Conservation (phyloP, 345 rosid species). For the Pistacia atlantica region DNA sequence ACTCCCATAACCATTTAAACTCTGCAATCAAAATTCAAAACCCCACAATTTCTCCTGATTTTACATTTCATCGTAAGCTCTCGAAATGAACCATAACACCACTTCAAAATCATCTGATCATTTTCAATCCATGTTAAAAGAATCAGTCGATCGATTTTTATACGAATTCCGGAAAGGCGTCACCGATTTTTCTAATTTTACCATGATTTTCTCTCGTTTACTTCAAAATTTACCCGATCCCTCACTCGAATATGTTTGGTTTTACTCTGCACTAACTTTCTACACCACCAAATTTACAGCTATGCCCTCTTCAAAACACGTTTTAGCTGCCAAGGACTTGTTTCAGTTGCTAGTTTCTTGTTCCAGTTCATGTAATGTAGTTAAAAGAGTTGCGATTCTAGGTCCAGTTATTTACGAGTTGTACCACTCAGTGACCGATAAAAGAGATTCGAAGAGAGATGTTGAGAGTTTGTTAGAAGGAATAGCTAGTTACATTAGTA, state of each 20-base stretch:
- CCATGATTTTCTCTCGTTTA: slow-evolving; percentile 62
- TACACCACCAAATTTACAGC: slow-evolving; percentile 39
- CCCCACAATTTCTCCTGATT: slow-evolving; percentile 17
- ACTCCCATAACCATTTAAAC: background rate
- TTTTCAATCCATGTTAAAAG: slow-evolving; percentile 52
- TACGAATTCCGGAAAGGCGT: slow-evolving; percentile 45
- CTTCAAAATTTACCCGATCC: slow-evolving; percentile 54
- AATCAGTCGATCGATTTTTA: slow-evolving; percentile 62
- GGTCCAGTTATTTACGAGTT: slow-evolving; percentile 67
- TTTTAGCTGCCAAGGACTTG: slow-evolving; percentile 38
- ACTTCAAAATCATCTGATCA: slow-evolving; percentile 21
- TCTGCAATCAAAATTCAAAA: background rate
- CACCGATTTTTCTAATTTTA: slow-evolving; percentile 62
- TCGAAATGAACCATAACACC: slow-evolving; percentile 32
- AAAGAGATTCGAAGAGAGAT: slow-evolving; percentile 32
- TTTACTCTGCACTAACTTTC: slow-evolving; percentile 60
- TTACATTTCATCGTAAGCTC: slow-evolving; percentile 5
- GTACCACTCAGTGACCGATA: slow-evolving; percentile 26
- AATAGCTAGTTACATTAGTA: slow-evolving; percentile 49
- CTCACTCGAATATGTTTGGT: slow-evolving; percentile 71
- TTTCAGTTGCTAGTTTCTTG: slow-evolving; percentile 64
- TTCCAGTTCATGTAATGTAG: slow-evolving; percentile 44
- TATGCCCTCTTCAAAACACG: slow-evolving; percentile 24
- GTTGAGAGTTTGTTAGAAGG: slow-evolving; percentile 58
- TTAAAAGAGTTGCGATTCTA: slow-evolving; percentile 48